Base-by-base conservation (phyloP, 176 grass and related monocot genomes). In the Carex parvula region DNA sequence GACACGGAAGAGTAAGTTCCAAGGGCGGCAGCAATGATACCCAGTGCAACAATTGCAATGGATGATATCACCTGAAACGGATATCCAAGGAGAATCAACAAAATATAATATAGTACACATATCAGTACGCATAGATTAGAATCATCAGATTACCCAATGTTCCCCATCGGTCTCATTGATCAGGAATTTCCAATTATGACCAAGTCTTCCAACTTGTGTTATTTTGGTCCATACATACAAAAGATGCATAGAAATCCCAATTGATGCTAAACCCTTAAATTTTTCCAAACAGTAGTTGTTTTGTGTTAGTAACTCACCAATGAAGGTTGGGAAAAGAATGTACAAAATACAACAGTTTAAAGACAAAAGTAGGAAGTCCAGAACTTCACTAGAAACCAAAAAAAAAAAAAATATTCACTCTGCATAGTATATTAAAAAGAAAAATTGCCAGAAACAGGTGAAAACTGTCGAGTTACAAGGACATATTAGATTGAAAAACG, bases 1-100 rank as follows among this genome's bases (percentile, higher is more conserved):
- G 71, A 61, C 4, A 98, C 0, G 2, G 95, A 91, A 4, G 92
- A 93, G 79, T 95, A 98, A 2, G 95, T 98, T 46, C 95, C 92
- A 0, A 95, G 15, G 46, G 59, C 53, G 11, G 86, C 91, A 32
- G 86, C 70, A 55, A 89, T 17, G 67, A 89, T 32, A 53, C 95
- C 92, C 6, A 95, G 2, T 76, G 85, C 62, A 37, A 92, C 68
- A 75, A 95, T 98, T 15, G 35, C 63, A 60, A 77, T 10, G 53
- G 92, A 70, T 33, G 88, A 70, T 20, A 79, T 84, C 3, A 98
- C 81, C 95, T 98, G 89, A 77, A 92, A 90, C 85, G 10, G 20
- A 46, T 60, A 39, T 46, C 60, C 10, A 60, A 87, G 16, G 72
- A 84, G 60, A 24, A 71, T 30, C 10, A 24, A 54, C 2, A 80